Evolutionary conservation across 352 stramenopile species (phyloP), one percentile per base, ranked within the genome.

Genomic region (Bremia lactucae): DNA sequence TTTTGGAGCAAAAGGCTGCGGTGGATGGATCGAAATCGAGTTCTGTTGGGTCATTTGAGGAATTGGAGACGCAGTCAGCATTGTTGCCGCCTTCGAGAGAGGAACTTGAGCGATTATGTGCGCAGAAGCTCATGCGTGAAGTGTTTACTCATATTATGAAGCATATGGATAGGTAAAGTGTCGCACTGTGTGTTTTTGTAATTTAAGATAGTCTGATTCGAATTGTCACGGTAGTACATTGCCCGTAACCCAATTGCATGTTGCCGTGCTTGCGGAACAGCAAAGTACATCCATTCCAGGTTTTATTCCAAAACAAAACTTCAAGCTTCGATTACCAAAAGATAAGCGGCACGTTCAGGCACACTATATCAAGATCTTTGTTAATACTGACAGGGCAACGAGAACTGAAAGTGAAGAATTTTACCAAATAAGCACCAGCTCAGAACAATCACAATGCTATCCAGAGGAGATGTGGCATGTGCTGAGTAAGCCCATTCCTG

Each of bases 221-320:
- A 45, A 3, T 36, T 22, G 20, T 35, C 36, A 24, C 11, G 25
- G 8, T 51, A 86, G 73, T 23, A 45, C 49, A 14, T 49, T 83
- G 6, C 20, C 60, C 1, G 49, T 67, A 15, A 82, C 70, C 3
- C 65, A 72, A 20, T 31, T 78, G 36, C 73, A 86, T 42, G n/a
- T 86, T 38, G 61, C 69, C 4, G 63, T 69, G 7, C 36, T 82
- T 9, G 70, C 63, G 0, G 58, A 66, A 20, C 62, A 54, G 2
- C 55, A 55, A 6, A 21, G 49, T 25, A 37, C 26, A 1, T 26
- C 41, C 8, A 52, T 82, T 13, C 53, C 63, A 9, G 73, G 70
- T 9, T 86, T 86, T 21, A 26, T 75, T 33, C 73, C 73, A 5
- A 83, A 78, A 29, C 73, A 83, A 26, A 54, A 66, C 1, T 73